Evolutionary conservation across 306 rosid genomes (phyloP).

Genomic region (Rosa rugosa): DNA sequence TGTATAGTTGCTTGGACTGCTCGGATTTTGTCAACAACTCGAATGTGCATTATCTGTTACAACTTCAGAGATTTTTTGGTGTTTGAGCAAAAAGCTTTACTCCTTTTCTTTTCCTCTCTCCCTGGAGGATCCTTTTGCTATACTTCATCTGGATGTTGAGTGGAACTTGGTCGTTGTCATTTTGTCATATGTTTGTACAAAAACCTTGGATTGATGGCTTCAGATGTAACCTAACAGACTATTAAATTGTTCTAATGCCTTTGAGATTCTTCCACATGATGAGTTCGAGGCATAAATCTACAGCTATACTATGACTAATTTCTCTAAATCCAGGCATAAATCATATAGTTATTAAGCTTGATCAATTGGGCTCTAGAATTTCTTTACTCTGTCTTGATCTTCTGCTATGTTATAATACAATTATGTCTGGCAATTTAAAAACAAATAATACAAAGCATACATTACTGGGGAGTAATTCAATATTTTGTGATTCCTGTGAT

Average conservation of each 20-base stretch:
- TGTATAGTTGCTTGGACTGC: constrained; percentile 45
- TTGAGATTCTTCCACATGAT: not conserved
- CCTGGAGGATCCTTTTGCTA: constrained; percentile 28
- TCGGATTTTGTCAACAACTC: constrained; percentile 21
- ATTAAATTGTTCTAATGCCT: not conserved
- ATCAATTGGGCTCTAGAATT: not conserved
- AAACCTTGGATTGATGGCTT: not conserved
- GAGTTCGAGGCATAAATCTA: not conserved
- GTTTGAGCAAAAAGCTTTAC: not conserved
- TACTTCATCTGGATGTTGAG: constrained; percentile 16
- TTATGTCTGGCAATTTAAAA: not conserved
- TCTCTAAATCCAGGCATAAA: not conserved
- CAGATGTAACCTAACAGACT: not conserved
- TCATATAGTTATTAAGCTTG: not conserved
- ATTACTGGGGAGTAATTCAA: not conserved
- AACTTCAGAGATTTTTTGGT: constrained; percentile 30
- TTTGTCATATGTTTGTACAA: constrained; percentile 1
- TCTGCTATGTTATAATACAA: not conserved
- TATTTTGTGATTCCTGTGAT: too few relatives aligned
- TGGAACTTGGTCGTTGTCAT: not conserved
- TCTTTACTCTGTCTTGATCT: not conserved
- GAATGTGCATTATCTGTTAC: constrained; percentile 20
- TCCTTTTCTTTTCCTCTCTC: constrained; percentile 1
- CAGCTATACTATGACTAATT: not conserved
- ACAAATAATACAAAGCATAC: not conserved